phyloP scores from a whole-genome alignment of 2,329 filamentous ascomycete species.

The Diaporthe longicolla region DNA sequence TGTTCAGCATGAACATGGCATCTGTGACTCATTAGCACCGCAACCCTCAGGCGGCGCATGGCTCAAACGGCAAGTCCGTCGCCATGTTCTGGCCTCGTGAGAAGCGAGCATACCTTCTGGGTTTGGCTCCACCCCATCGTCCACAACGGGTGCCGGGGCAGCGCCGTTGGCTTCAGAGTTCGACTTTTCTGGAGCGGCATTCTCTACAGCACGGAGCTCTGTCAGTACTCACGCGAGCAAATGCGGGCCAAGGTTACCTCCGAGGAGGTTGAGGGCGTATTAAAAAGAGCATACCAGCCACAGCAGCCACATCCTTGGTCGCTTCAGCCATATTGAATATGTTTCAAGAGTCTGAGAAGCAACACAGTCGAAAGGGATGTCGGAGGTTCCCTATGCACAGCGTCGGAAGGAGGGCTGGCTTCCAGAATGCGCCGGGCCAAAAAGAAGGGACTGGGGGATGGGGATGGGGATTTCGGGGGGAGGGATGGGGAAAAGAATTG shows the following conservation, averaged over 20 bases:
- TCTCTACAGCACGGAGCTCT: slow-evolving; percentile 20
- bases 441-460: slow-evolving; percentile 35
- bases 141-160: slow-evolving; percentile 44
- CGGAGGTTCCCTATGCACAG: slow-evolving; percentile 6
- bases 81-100: slow-evolving; percentile 43
- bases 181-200: slow-evolving; percentile 36
- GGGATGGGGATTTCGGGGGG: background rate
- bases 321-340: slow-evolving; percentile 41
- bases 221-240: slow-evolving; percentile 36
- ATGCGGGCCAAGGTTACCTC: background rate
- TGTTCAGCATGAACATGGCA: slow-evolving; percentile 74
- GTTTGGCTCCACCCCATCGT: slow-evolving; percentile 50
- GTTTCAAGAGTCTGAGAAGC: background rate
- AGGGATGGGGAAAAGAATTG: slow-evolving; percentile 19
- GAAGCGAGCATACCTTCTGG: slow-evolving; percentile 51
- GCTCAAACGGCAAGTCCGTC: background rate
- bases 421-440: slow-evolving; percentile 38
- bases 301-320: slow-evolving; percentile 38
- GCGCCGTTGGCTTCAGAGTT: slow-evolving; percentile 27
- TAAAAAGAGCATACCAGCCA: slow-evolving; percentile 35
- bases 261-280: background rate
- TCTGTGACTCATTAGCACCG: slow-evolving; percentile 49
- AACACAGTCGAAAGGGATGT: slow-evolving; percentile 15
- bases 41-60: background rate
- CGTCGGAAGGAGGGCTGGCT: slow-evolving; percentile 8